These are phyloP conservation scores for Rhodomyrtus psidioides DNA, from an alignment of 441 rosid genomes.

Conservation along the genomic window DNA sequence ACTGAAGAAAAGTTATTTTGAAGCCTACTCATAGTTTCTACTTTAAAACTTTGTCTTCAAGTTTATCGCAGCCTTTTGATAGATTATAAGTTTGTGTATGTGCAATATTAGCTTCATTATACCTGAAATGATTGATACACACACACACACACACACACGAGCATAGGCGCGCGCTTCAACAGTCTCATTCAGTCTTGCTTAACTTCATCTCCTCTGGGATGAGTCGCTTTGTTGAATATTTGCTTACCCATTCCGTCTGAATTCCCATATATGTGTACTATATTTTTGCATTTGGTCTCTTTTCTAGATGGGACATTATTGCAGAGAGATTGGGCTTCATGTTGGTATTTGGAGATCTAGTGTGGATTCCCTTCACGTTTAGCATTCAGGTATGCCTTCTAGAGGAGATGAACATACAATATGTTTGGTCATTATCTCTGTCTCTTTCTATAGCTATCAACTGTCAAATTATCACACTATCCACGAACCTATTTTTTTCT, in stretches of 20 bases:
- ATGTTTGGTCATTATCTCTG: not conserved
- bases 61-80: not conserved
- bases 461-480: not conserved
- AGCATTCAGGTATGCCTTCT: slow-evolving; percentile 63
- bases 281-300: not conserved
- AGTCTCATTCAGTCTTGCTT: not conserved
- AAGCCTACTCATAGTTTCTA: not conserved
- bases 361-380: slow-evolving; percentile 92
- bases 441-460: not conserved
- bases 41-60: not conserved
- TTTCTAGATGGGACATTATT: slow-evolving; percentile 86
- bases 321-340: slow-evolving; percentile 95
- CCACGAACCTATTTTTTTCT: not conserved
- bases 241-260: not conserved
- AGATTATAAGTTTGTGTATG: not conserved
- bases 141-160: too few species aligned
- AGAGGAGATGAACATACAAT: not conserved
- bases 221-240: not conserved
- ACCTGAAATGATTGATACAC: not conserved
- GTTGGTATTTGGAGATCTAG: slow-evolving; percentile 91
- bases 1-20: not conserved
- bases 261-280: not conserved
- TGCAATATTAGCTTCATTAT: too few species aligned
- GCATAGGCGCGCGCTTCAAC: not conserved
- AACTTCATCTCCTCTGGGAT: not conserved